Evolutionary conservation across 1,284 basidiomycete species (phyloP).

Genomic region (Boletellus deceptivus): DNA sequence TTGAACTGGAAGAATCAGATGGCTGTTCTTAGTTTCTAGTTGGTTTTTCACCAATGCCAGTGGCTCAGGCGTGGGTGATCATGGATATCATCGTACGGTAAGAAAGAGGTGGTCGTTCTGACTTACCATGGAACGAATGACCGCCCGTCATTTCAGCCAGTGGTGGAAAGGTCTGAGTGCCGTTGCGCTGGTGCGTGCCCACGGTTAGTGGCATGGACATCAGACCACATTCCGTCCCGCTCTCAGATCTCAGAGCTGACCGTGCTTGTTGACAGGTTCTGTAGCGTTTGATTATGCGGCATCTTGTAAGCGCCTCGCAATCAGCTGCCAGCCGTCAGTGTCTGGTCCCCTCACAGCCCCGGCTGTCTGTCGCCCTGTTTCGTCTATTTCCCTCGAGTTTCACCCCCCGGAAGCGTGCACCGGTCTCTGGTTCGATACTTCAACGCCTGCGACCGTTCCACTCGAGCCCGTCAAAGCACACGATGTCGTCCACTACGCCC

Average conservation of each 20-base stretch:
- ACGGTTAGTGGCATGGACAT: no score
- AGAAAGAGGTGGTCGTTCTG: no score
- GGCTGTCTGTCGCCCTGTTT: background rate
- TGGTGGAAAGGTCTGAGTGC: no score
- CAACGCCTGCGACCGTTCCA: constrained; percentile 14
- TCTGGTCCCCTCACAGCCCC: background rate
- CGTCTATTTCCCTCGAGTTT: background rate
- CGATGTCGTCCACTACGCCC: constrained; percentile 28
- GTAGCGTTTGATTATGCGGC: constrained; percentile 10
- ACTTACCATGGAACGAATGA: no score
- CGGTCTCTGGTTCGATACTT: background rate
- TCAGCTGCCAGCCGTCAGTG: background rate
- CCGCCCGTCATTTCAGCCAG: no score
- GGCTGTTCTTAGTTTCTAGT: constrained; percentile 34
- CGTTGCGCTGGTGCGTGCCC: no score
- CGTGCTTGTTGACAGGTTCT: no score
- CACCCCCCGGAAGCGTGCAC: background rate
- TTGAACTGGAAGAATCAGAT: constrained; percentile 28
- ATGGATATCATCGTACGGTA: constrained; percentile 22
- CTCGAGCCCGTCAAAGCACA: constrained; percentile 12
- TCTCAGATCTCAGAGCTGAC: no score
- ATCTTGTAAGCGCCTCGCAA: constrained; percentile 1
- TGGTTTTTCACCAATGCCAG: constrained; percentile 30
- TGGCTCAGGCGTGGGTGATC: constrained; percentile 30
- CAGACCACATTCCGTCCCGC: no score